Evolutionary conservation across 73 alveolate species (phyloP), one percentile per base, ranked within the genome.

Genomic region (Paramecium caudatum): DNA sequence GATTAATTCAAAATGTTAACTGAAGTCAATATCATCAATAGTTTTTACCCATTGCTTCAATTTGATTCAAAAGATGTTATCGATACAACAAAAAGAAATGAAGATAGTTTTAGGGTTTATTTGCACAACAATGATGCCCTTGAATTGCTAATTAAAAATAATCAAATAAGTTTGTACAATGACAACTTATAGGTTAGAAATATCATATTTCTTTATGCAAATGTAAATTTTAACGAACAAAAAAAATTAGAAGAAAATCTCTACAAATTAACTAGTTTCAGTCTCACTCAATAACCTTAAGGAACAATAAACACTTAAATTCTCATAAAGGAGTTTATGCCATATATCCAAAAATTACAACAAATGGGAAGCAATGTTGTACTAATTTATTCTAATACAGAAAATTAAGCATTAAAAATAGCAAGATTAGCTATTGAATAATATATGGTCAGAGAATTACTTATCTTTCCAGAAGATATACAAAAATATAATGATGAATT

Each of bases 351-450:
- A 17, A 74, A 37, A 13, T 45, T 74, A 45, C 16, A 41, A 2
- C 25, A 41, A 41, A 74, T 43, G 62, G 45, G 47, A 1, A 45
- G 69, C n/a, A 74, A 74, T 74, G 88, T 43, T 16, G 23, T 74
- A 9, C 32, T 74, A 15, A 74, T 74, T 41, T 74, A 74, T 45
- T 41, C 88, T 17, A 43, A 30, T 4, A 27, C n/a, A 74, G 39
- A 41, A 4, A 16, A 63, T 1, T 3, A 74, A 41, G 43, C 37
- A 37, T 13, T 41, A n/a, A 27, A 37, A 41, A 74, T 45, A 6
- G 88, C 88, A 16, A 74, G 88, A 43, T 37, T 41, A 21, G 3
- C 55, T n/a, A 10, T 74, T n/a, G 88, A 74, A 74, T 41, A 74
- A 45, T 74, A 16, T 45, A 27, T 74, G 65, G 39, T 47, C 4